Evolutionary conservation across 2,329 filamentous ascomycete genomes (phyloP).

Genomic region (Exophiala lecanii-corni): DNA sequence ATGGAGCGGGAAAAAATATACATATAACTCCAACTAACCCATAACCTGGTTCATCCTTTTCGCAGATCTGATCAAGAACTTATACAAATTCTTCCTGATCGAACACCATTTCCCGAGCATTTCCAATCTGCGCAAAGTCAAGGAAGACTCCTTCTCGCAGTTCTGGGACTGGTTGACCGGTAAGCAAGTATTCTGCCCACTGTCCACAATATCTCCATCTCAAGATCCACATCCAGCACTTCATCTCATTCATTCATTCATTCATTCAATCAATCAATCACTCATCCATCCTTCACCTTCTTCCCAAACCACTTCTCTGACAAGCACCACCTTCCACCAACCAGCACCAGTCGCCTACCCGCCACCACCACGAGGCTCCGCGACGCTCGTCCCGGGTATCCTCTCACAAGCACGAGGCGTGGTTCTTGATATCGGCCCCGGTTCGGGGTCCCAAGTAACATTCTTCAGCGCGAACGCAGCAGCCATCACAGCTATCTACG

Average conservation of each 20-base stretch:
- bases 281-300: not conserved
- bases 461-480: constrained; percentile 39
- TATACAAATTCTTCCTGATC: constrained; percentile 13
- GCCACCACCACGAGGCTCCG: constrained; percentile 29
- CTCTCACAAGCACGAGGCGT: constrained; percentile 38
- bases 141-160: constrained; percentile 38
- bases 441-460: constrained; percentile 48
- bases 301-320: not conserved
- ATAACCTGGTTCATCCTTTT: too few species aligned
- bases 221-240: too few species aligned
- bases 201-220: too few species aligned
- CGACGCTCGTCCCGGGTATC: constrained; percentile 38
- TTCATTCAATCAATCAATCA: too few species aligned
- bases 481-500: constrained; percentile 46
- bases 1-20: too few species aligned
- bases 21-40: not conserved
- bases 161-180: constrained; percentile 40
- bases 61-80: constrained; percentile 14
- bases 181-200: constrained; percentile 21
- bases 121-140: constrained; percentile 26
- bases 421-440: constrained; percentile 50
- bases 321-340: not conserved
- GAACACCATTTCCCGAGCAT: constrained; percentile 7
- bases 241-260: too few species aligned
- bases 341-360: constrained; percentile 21